Base-by-base conservation (phyloP, 805 yeast species). In the Cyberlindnera mississippiensis region DNA sequence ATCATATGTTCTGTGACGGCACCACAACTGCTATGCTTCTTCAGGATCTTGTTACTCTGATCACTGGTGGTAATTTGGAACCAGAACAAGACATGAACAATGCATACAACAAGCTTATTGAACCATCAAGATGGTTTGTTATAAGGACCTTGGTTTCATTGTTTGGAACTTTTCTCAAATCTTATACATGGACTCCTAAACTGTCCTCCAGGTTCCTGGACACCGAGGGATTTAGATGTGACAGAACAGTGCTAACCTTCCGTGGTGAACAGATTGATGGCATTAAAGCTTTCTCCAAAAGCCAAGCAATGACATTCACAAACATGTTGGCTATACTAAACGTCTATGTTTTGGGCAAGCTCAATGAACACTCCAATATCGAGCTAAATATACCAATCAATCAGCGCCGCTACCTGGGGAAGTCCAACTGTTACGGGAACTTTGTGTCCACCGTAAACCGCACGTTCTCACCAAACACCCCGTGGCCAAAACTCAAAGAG, bases 1-100 rank as follows among this genome's bases (percentile, higher is more conserved):
- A 46, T 17, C 50, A 46, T 30, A 17, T 41, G 18, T 41, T 46
- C 14, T 26, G 19, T 12, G 50, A 46, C 36, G 50, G 50, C 1
- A 40, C 42, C 5, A 32, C 37, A 17, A 35, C 38, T n/a, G 40
- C 33, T 11, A 9, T 46, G 40, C 40, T 43, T 8, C 17, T 46
- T n/a, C 45, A 46, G 30, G 50, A 46, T 13, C 33, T 46, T 7
- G 7, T 43, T 3, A 12, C 16, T 10, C 28, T 46, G 7, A 6
- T 22, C 9, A 36, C 33, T 6, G 45, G 47, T 4, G 33, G 16
- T 2, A 16, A 22, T 4, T 30, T 43, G 9, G 27, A 19, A 4
- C 38, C 35, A 2, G 50, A 46, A 27, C 11, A 14, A 4, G 40
- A 43, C 26, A 6, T 17, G 13, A 26, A 26, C 8, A 31, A 16